A percentile compares a stretch with the other conserved stretches of the same genome.
Conservation (phyloP, 495 filamentous ascomycete genomes). For the Melanomma pulvis-pyrius region DNA sequence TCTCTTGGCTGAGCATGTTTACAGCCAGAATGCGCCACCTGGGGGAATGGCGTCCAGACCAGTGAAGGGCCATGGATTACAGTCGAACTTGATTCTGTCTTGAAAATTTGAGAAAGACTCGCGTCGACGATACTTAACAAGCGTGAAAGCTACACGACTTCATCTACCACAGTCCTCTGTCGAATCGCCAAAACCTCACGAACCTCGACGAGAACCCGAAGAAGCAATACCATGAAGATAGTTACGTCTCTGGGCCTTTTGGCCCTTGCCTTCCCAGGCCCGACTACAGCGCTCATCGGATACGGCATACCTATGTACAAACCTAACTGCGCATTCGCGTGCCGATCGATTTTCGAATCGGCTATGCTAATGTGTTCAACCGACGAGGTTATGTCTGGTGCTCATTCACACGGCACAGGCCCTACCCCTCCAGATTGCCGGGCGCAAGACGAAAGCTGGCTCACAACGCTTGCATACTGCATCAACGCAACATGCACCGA, state of each 20-base stretch:
- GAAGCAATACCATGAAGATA: background rate
- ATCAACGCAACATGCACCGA: conserved; percentile 16
- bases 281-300: conserved; percentile 9
- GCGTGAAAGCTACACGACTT: background rate
- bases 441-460: conserved; percentile 4
- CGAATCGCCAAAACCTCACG: background rate
- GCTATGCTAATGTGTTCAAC: conserved; percentile 6
- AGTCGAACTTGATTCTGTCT: background rate
- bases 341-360: background rate
- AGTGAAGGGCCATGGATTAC: background rate
- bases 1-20: conserved; percentile 12
- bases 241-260: background rate
- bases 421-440: conserved; percentile 11
- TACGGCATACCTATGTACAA: conserved; percentile 12
- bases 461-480: conserved; percentile 25
- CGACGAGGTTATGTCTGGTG: background rate
- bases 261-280: background rate
- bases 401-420: conserved; percentile 2
- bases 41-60: background rate
- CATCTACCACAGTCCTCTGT: background rate
- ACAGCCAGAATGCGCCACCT: conserved; percentile 10
- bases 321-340: conserved; percentile 14
- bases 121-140: background rate
- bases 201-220: background rate
- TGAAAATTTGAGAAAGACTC: background rate